These are phyloP conservation scores for Podospora australis DNA, from an alignment of 495 filamentous ascomycete genomes.

Conservation along the genomic window DNA sequence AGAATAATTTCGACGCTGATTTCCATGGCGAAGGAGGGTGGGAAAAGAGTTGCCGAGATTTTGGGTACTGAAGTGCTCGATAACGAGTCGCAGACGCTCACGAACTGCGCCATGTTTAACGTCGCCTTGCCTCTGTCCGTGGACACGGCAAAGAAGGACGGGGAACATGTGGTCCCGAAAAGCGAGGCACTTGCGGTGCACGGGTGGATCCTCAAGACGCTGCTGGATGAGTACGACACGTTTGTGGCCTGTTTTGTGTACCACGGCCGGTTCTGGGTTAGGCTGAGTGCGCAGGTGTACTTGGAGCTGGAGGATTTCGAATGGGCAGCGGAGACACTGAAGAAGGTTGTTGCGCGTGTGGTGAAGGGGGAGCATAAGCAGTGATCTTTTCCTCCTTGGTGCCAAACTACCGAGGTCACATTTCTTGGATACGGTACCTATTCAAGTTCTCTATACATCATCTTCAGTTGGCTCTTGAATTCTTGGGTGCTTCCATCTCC, in stretches of 20 bases:
- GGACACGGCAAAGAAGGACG: slow-evolving; percentile 8
- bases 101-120: slow-evolving; percentile 54
- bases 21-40: slow-evolving; percentile 54
- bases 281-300: slow-evolving; percentile 76
- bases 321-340: slow-evolving; percentile 56
- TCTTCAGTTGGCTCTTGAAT: no score
- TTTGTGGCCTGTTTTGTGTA: slow-evolving; percentile 61
- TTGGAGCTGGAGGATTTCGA: slow-evolving; percentile 72
- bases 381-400: no score
- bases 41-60: slow-evolving; percentile 47
- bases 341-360: slow-evolving; percentile 55
- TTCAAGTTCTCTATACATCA: no score
- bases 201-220: slow-evolving; percentile 50
- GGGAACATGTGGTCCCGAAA: slow-evolving; percentile 25
- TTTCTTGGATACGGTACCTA: no score
- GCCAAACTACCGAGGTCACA: no score
- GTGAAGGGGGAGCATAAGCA: slow-evolving; percentile 45
- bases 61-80: slow-evolving; percentile 69
- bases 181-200: slow-evolving; percentile 33
- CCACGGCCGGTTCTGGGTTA: slow-evolving; percentile 54
- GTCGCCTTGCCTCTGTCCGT: slow-evolving; percentile 61
- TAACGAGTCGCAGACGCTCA: slow-evolving; percentile 41
- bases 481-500: no score
- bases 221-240: slow-evolving; percentile 59
- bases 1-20: slow-evolving; percentile 54